phyloP scores from a whole-genome alignment of 2,329 filamentous ascomycete genomes.

The Aphanoascus verrucosus region DNA sequence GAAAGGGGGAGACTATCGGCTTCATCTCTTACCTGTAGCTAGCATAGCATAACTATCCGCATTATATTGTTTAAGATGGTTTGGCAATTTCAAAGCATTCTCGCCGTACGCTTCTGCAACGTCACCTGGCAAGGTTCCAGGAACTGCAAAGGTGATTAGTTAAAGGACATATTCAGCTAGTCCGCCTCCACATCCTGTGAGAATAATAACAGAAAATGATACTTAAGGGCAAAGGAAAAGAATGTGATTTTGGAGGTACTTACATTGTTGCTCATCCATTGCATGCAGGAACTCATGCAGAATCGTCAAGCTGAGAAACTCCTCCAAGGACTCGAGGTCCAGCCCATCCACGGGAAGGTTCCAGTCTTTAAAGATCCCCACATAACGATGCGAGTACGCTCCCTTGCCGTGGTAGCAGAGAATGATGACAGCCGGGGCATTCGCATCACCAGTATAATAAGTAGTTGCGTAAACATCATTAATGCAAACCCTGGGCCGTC shows the following conservation, averaged over 20 bases:
- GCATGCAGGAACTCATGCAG: slow-evolving; percentile 6
- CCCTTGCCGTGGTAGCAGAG: background rate
- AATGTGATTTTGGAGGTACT: background rate
- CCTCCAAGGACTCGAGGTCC: background rate
- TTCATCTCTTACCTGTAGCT: background rate
- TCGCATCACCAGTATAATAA: background rate
- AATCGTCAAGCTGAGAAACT: background rate
- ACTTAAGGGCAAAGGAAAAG: too few species aligned
- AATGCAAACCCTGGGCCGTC: background rate
- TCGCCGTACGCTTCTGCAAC: background rate
- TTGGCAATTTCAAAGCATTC: background rate
- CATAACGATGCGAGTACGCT: background rate
- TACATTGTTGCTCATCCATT: background rate
- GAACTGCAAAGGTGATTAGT: background rate
- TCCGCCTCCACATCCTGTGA: background rate
- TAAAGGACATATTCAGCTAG: too few species aligned
- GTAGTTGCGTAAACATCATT: background rate
- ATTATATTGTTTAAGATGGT: background rate
- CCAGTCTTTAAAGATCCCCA: background rate
- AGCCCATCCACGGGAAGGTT: background rate
- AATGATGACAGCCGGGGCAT: background rate
- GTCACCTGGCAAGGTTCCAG: background rate
- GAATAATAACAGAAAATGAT: too few species aligned
- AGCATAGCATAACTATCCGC: slow-evolving; percentile 2
- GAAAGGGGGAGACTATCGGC: background rate